Percentiles rank a stretch among this genome's conserved stretches.
These are phyloP conservation scores for Plasmodium ovale DNA, from an alignment of 169 alveolate genomes.

Conservation along the genomic window DNA sequence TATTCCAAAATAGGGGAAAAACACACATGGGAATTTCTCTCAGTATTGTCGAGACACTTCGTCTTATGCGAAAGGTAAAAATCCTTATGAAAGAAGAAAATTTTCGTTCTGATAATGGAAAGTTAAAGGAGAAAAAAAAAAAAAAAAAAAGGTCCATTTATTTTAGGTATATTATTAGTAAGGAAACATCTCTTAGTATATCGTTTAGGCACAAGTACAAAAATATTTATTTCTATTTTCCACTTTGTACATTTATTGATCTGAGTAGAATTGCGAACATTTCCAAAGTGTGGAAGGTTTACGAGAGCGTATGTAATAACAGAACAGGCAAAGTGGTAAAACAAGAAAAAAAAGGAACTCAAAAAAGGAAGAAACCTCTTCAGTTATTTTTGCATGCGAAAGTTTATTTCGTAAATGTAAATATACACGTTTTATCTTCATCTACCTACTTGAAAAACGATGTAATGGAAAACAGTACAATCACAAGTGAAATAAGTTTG, in stretches of 20 bases:
- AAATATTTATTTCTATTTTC: conserved; percentile 6
- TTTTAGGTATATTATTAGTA: not conserved
- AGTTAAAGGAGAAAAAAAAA: not conserved
- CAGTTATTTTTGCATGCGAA: conserved; percentile 1
- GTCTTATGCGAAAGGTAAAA: too few species aligned
- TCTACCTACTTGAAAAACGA: conserved; percentile 1
- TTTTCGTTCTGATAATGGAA: too few species aligned
- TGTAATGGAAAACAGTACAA: not conserved
- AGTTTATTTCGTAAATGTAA: not conserved
- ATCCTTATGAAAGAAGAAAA: not conserved
- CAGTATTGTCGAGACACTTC: too few species aligned
- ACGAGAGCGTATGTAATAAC: not conserved
- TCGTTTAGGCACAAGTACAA: not conserved
- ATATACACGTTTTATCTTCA: conserved; percentile 1
- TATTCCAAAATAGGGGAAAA: too few species aligned
- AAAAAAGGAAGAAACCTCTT: not conserved
- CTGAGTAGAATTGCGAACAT: not conserved
- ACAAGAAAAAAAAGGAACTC: not conserved
- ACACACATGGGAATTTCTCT: too few species aligned
- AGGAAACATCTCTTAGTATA: not conserved
- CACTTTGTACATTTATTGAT: conserved; percentile 2
- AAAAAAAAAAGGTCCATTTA: not conserved
- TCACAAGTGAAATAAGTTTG: not conserved
- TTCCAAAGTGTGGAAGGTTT: not conserved
- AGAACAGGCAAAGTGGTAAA: not conserved